Evolutionary conservation across 305 asterid genomes (phyloP).

Genomic region (Solanum chacoense): DNA sequence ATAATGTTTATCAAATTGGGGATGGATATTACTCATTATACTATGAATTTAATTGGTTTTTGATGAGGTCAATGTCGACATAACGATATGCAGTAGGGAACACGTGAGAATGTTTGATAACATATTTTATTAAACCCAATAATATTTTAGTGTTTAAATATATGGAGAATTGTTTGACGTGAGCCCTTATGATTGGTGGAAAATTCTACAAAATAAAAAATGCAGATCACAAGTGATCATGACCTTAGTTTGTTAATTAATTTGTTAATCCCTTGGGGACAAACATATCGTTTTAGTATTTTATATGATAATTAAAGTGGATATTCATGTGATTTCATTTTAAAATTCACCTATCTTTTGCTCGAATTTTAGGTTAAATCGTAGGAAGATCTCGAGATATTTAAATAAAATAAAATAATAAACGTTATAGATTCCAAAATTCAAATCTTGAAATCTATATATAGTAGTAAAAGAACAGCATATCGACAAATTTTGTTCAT

Average conservation of each 20-base stretch:
- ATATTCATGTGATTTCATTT: not conserved
- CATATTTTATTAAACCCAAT: not conserved
- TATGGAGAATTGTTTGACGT: not conserved
- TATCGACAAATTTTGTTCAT: not conserved
- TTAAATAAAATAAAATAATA: not conserved
- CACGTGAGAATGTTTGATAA: not conserved
- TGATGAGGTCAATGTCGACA: not conserved
- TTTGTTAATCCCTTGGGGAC: not conserved
- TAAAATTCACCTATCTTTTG: not conserved
- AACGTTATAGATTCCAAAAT: not conserved
- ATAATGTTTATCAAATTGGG: not conserved
- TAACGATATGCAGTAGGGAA: not conserved
- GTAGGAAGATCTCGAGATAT: not conserved
- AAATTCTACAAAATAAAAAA: not conserved
- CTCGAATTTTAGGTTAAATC: not conserved
- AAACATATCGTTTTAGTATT: not conserved
- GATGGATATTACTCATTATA: not conserved
- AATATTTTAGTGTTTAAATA: not conserved
- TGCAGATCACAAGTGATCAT: not conserved
- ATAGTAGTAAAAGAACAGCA: not conserved
- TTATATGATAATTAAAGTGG: not conserved
- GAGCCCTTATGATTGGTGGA: not conserved
- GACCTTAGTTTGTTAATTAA: not conserved
- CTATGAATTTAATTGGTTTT: not conserved
- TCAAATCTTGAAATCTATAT: not conserved